Conservation (phyloP, 768 basidiomycete genomes). For the Phlebiopsis flavidoalba region DNA sequence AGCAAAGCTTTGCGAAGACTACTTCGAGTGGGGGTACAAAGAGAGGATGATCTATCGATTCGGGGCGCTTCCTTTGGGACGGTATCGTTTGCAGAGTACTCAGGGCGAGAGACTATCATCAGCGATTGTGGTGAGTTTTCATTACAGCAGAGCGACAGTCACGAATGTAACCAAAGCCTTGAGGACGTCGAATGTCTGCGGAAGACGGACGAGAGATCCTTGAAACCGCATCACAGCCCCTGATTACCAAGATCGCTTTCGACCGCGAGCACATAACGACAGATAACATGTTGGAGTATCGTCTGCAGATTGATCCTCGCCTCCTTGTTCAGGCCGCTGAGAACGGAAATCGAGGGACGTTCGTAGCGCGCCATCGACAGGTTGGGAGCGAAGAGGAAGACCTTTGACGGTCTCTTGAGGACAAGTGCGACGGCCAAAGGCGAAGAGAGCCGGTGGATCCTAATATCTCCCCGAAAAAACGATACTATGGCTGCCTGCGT, state of each 20-base stretch:
- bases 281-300: slow-evolving; percentile 70
- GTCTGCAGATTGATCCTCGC: slow-evolving; percentile 68
- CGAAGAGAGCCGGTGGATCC: slow-evolving; percentile 23
- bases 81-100: slow-evolving; percentile 60
- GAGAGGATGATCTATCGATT: slow-evolving; percentile 82
- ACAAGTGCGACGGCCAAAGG: slow-evolving; percentile 32
- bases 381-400: slow-evolving; percentile 36
- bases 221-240: slow-evolving; percentile 32
- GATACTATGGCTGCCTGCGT: slow-evolving; percentile 84
- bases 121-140: slow-evolving; percentile 27
- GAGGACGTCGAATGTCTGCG: background rate
- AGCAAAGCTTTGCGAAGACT: slow-evolving; percentile 77
- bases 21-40: slow-evolving; percentile 90
- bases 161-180: background rate
- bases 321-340: slow-evolving; percentile 62
- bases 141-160: background rate
- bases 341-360: slow-evolving; percentile 58
- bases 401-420: slow-evolving; percentile 45
- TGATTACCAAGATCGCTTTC: slow-evolving; percentile 65
- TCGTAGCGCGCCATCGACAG: slow-evolving; percentile 30
- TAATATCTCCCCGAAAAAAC: slow-evolving; percentile 47
- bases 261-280: slow-evolving; percentile 65
- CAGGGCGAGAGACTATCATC: slow-evolving; percentile 55
- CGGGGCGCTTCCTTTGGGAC: slow-evolving; percentile 73
- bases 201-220: slow-evolving; percentile 5